phyloP scores from a whole-genome alignment of 345 rosid species.

The Lepidium aucheri region DNA sequence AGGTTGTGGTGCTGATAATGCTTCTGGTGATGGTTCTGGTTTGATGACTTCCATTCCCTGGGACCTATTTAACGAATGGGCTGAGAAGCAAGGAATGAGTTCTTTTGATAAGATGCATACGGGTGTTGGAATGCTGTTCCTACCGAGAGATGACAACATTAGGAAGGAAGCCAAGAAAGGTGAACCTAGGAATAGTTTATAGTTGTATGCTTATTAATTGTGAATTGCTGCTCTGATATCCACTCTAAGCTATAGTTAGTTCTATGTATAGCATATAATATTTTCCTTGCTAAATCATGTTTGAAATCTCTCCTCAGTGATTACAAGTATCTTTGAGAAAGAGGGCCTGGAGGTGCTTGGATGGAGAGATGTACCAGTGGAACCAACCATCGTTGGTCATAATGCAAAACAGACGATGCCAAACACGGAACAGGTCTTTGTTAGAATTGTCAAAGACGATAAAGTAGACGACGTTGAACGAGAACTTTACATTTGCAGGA shows the following conservation, averaged over 20 bases:
- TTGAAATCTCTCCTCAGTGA: conserved; percentile 39
- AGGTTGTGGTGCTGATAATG: conserved; percentile 98
- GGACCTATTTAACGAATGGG: conserved; percentile 84
- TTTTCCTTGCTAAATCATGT: conserved; percentile 6
- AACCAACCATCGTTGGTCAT: conserved; percentile 74
- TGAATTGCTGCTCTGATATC: background rate
- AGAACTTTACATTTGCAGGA: conserved; percentile 89
- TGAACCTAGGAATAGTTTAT: conserved; percentile 17
- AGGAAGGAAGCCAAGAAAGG: conserved; percentile 78
- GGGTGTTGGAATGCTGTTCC: conserved; percentile 92
- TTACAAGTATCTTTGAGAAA: conserved; percentile 68
- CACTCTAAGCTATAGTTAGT: background rate
- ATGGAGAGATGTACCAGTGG: conserved; percentile 95
- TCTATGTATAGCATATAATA: background rate
- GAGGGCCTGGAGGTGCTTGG: conserved; percentile 99
- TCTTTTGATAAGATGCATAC: conserved; percentile 73
- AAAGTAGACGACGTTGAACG: conserved; percentile 87
- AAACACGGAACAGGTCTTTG: conserved; percentile 87
- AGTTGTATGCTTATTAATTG: conserved; percentile 1
- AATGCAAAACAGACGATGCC: conserved; percentile 96
- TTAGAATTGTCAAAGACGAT: conserved; percentile 84
- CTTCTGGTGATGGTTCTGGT: conserved; percentile 96
- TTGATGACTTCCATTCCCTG: conserved; percentile 97
- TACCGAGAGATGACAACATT: conserved; percentile 58
- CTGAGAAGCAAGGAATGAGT: conserved; percentile 59